A percentile compares a stretch with the other conserved stretches of the same genome.
Conservation (phyloP, 805 yeast genomes). For the Candida easanensis region DNA sequence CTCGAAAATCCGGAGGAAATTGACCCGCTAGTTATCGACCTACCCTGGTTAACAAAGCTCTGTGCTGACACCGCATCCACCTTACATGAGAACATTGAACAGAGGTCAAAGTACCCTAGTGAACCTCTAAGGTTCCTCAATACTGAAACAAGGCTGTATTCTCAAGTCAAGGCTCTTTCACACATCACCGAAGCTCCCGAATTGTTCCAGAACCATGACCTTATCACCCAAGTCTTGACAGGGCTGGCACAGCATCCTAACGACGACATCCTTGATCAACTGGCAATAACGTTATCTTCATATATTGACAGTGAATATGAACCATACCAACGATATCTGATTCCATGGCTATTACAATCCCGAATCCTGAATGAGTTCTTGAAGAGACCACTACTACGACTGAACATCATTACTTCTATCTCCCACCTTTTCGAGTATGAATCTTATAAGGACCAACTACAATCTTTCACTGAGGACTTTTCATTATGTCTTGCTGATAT, state of each 20-base stretch:
- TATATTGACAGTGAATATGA: constrained; percentile 18
- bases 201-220: constrained; percentile 6
- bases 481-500: not conserved
- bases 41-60: constrained; percentile 16
- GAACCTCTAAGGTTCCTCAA: constrained; percentile 22
- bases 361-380: constrained; percentile 1
- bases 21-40: constrained; percentile 5
- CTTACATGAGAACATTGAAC: constrained; percentile 8
- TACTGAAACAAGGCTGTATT: constrained; percentile 16
- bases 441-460: not conserved
- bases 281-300: constrained; percentile 14
- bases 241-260: constrained; percentile 16
- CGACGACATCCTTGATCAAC: constrained; percentile 18
- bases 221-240: constrained; percentile 1
- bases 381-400: not conserved
- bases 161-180: constrained; percentile 17
- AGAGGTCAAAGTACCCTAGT: constrained; percentile 8
- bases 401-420: not conserved
- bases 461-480: constrained; percentile 3
- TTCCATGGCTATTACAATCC: constrained; percentile 4
- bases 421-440: constrained; percentile 10
- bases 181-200: constrained; percentile 16
- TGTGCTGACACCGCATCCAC: constrained; percentile 4
- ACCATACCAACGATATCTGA: constrained; percentile 7
- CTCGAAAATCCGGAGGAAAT: constrained; percentile 3